These are phyloP conservation scores for Diplodia scrobiculata DNA, from an alignment of 2,329 filamentous ascomycete genomes.

Conservation along the genomic window DNA sequence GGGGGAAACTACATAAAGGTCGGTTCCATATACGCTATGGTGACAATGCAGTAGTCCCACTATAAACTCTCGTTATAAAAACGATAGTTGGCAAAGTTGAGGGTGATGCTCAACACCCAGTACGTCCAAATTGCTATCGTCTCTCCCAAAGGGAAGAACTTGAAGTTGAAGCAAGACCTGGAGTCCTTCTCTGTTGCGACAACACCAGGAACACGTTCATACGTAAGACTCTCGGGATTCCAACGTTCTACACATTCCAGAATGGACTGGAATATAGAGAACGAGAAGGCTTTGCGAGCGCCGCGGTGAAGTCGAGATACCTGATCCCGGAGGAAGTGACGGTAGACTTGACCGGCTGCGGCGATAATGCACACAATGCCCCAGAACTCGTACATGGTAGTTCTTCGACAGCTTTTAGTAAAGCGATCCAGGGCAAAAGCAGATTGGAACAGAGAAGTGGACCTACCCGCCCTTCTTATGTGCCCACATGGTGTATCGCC, in stretches of 20 bases:
- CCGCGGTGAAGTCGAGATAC: background rate
- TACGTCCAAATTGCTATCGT: constrained; percentile 8
- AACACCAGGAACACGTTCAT: constrained; percentile 1
- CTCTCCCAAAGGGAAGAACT: constrained; percentile 8
- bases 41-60: background rate
- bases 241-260: constrained; percentile 2
- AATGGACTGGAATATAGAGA: background rate
- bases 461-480: constrained; percentile 15
- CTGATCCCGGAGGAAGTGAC: constrained; percentile 7
- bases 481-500: constrained; percentile 17
- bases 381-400: constrained; percentile 11
- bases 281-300: background rate
- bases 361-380: background rate
- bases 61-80: constrained; percentile 20
- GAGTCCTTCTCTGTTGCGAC: constrained; percentile 17
- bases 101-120: constrained; percentile 7
- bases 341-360: constrained; percentile 3
- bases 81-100: constrained; percentile 15
- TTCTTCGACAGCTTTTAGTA: background rate
- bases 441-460: background rate
- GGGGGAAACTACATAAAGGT: background rate
- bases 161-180: constrained; percentile 12
- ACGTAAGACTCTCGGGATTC: constrained; percentile 2
- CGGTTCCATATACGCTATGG: background rate
- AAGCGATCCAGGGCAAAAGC: no score